Percentiles rank a stretch among this genome's conserved stretches.
These are phyloP conservation scores for Anthracocystis walkeri DNA, from an alignment of 1,284 basidiomycete genomes.

Conservation along the genomic window DNA sequence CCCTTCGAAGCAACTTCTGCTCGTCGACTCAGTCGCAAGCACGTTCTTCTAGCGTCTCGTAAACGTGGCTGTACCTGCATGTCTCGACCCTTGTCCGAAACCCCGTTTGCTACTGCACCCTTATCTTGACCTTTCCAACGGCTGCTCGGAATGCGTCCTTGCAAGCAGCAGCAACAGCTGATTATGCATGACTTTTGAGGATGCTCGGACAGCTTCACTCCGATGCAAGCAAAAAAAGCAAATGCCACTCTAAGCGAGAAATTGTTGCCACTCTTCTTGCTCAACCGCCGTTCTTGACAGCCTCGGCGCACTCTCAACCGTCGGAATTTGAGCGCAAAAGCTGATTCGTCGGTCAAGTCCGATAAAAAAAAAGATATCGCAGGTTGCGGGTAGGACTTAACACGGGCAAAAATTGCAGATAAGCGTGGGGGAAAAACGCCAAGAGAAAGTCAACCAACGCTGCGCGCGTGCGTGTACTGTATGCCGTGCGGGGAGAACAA, in stretches of 20 bases:
- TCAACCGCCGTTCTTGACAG: background rate
- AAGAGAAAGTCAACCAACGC: constrained; percentile 10
- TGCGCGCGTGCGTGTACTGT: background rate
- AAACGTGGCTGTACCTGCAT: constrained; percentile 5
- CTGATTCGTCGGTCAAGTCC: constrained; percentile 32
- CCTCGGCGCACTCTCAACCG: constrained; percentile 10
- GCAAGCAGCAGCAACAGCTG: background rate
- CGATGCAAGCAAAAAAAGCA: background rate
- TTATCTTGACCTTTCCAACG: background rate
- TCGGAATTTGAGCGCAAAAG: background rate
- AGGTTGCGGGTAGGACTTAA: background rate
- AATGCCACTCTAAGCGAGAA: constrained; percentile 10
- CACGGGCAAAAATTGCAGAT: background rate
- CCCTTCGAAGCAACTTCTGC: background rate
- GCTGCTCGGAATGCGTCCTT: constrained; percentile 7
- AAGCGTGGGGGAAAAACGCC: background rate
- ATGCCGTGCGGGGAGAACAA: background rate
- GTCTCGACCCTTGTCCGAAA: background rate
- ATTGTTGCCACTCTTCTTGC: no score
- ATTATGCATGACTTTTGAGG: background rate
- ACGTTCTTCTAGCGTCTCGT: no score
- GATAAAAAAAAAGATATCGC: background rate
- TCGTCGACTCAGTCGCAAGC: background rate
- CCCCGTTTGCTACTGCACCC: background rate
- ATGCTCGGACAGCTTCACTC: background rate